Evolutionary conservation across 2,329 filamentous ascomycete genomes (phyloP), one percentile per base, ranked within the genome.

Genomic region (Blumeria graminis): DNA sequence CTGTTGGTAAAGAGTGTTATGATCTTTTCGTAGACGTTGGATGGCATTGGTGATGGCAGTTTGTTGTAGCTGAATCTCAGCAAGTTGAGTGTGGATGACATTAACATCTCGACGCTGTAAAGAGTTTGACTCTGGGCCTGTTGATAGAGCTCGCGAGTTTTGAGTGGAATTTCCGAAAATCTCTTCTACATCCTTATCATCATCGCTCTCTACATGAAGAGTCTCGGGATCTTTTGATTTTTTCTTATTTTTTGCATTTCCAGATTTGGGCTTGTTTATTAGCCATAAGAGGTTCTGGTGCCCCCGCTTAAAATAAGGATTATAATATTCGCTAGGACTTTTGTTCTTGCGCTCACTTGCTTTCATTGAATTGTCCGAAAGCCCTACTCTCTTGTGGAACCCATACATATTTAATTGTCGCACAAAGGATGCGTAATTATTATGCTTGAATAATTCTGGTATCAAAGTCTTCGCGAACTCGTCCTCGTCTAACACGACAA

Each of bases 321-420:
- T 95, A 62, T 86, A 89, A 68, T 98, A 98, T 73, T 96, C 92
- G 75, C 89, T 96, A 0, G 92, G 92, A 58, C 88, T 94, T 71
- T 98, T 98, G 67, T 90, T 90, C 68, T 95, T 94, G 59, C 89
- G 82, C 71, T 96, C 92, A 66, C 89, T 95, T 6, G 93, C 89
- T 62, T 92, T 85, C 84, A 98, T 93, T 0, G 89, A 95, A 66
- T 95, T 95, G 69, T 98, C 92, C 3, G 89, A 94, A 16, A 98
- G 75, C 3, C 86, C 86, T 3, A 92, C 86, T 45, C 86, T 83
- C 64, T 80, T 80, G 63, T 80, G 76, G 58, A 79, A 80, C 1
- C 76, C 92, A 64, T 98, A 98, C 92, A 98, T 98, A 68, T 98
- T 98, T 55, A 98, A 72, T 71, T 98, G 92, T 53, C 82, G 77